Conservation (phyloP, 176 grass and related monocot species). For the Aegilops sharonensis region DNA sequence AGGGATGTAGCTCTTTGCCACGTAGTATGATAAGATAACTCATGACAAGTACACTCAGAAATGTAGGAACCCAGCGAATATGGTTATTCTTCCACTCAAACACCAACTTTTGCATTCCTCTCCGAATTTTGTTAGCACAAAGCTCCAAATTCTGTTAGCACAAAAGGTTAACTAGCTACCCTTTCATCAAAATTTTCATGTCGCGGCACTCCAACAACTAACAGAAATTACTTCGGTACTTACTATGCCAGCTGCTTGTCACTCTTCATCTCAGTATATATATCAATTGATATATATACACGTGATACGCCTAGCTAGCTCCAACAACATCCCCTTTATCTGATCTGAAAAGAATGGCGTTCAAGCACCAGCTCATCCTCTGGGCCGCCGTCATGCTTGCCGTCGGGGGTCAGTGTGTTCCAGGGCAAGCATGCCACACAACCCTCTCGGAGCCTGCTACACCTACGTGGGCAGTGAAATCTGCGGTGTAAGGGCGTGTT, state of each 20-base stretch:
- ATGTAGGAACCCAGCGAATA: background rate
- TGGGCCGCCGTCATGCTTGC: background rate
- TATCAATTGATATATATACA: background rate
- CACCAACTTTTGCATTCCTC: background rate
- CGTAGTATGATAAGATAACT: background rate
- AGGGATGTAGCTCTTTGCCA: background rate
- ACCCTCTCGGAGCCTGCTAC: background rate
- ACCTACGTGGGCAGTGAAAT: background rate
- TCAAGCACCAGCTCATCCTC: background rate
- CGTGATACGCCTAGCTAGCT: background rate
- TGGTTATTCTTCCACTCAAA: background rate
- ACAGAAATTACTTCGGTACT: background rate
- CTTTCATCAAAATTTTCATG: background rate
- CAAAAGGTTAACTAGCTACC: background rate
- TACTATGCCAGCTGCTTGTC: background rate
- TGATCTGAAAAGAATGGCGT: background rate
- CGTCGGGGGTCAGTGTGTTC: background rate
- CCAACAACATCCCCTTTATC: background rate
- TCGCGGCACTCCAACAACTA: background rate
- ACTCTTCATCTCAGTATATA: background rate
- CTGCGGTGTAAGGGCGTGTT: background rate
- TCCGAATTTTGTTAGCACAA: background rate
- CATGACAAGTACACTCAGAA: background rate
- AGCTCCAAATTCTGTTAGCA: background rate
- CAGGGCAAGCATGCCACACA: background rate